These are phyloP conservation scores for Prunus padus DNA, from an alignment of 306 rosid species.

Conservation along the genomic window DNA sequence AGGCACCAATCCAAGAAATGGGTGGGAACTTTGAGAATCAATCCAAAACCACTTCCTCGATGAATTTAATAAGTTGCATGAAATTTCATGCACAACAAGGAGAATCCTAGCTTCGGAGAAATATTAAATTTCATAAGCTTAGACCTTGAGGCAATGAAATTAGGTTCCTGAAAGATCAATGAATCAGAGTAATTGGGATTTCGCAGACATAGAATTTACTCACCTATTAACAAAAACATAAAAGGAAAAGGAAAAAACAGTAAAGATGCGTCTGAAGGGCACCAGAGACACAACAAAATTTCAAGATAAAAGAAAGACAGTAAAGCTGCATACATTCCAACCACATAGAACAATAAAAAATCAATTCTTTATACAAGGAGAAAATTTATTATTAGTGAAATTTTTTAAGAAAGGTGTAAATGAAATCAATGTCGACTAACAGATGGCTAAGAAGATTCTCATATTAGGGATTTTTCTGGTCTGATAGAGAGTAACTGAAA, in stretches of 20 bases:
- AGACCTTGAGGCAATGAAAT: background rate
- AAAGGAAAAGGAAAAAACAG: background rate
- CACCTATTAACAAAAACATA: conserved; percentile 25
- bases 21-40: conserved; percentile 9
- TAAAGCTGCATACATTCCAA: background rate
- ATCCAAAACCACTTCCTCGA: conserved; percentile 18
- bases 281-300: background rate
- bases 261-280: background rate
- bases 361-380: too few relatives aligned
- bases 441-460: background rate
- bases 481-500: background rate
- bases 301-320: too few relatives aligned
- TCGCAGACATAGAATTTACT: conserved; percentile 25
- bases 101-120: conserved; percentile 17
- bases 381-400: background rate
- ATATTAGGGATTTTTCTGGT: background rate
- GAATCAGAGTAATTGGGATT: conserved; percentile 8
- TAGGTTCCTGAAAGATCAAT: conserved; percentile 6
- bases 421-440: background rate
- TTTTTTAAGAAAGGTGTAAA: background rate
- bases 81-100: conserved; percentile 20
- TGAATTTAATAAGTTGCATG: background rate
- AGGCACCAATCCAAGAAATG: background rate
- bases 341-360: background rate
- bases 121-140: conserved; percentile 1